Conservation (phyloP, 495 filamentous ascomycete species). For the Aspergillus panamensis region DNA sequence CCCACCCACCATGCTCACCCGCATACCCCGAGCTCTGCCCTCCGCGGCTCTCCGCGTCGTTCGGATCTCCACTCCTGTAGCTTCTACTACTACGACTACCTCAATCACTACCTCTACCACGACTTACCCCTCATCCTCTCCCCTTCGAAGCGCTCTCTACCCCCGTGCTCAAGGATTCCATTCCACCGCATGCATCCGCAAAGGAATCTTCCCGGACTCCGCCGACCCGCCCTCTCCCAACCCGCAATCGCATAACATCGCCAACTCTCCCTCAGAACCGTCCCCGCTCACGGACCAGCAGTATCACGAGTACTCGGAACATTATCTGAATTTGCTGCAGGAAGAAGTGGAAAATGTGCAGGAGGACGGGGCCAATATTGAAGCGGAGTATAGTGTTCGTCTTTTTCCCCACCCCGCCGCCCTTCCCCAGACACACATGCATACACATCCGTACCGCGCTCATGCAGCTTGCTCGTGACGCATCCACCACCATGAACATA, state of each 20-base stretch:
- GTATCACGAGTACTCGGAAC: constrained; percentile 50
- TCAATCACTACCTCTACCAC: not conserved
- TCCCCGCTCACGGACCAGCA: constrained; percentile 37
- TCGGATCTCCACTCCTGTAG: not conserved
- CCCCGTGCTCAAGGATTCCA: constrained; percentile 27
- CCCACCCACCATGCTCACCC: constrained; percentile 34
- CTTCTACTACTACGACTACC: not conserved
- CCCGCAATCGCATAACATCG: constrained; percentile 32
- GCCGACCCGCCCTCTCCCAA: constrained; percentile 39
- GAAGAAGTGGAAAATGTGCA: constrained; percentile 43
- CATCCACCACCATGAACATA: not conserved
- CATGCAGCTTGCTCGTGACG: no score
- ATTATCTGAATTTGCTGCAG: constrained; percentile 48
- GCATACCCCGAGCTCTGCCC: constrained; percentile 28
- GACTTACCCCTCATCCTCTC: not conserved
- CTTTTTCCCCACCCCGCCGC: not conserved
- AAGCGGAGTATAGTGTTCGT: constrained; percentile 55
- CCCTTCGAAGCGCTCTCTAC: constrained; percentile 3
- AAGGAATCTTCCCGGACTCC: constrained; percentile 44
- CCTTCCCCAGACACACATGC: not conserved
- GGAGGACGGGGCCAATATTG: constrained; percentile 48
- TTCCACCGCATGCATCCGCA: constrained; percentile 29
- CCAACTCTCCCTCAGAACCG: constrained; percentile 37
- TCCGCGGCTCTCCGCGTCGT: constrained; percentile 3
- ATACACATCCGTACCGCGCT: no score